Base-by-base conservation (phyloP, 1,139 yeast genomes). In the Pichia sp. region DNA sequence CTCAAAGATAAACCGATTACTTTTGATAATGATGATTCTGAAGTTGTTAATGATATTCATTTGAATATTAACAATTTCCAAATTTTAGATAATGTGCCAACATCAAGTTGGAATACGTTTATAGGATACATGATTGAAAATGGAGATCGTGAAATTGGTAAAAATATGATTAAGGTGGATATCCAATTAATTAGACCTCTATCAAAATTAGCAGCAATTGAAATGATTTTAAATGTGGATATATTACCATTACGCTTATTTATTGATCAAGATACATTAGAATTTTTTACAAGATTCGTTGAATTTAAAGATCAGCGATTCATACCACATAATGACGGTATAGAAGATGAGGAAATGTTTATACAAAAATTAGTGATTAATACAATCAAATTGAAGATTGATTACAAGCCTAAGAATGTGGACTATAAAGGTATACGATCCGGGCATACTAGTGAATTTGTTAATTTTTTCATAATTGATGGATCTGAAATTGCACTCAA, bases 181-280 rank as follows among this genome's bases (percentile, higher is more conserved):
- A 59, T 88, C 42, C 73, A 74, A 26, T 81, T 80, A 42, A 77
- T 85, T 4, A 70, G 88, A 52, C 95, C 96, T 0, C 75, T 79
- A 20, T 72, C 81, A 0, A 64, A 69, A 15, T 60, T 88, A 40
- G 82, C 84, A 13, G 82, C 89, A 2, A 75, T 86, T 0, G 98
- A 94, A 59, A 67, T 84, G 18, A 69, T 80, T 2, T 59, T 87
- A 47, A 68, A 73, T 37, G 70, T 83, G 0, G 39, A 73, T 3
- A 66, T 87, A 0, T 68, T 86, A 34, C 98, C 98, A 0, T 60
- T 92, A 39, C 69, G 96, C 46, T 64, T 94, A 22, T 89, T 88
- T 61, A 80, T 92, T 39, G 98, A 94, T 64, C 98, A 92, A 64
- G 97, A 92, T 59, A 85, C 97, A 0, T 70, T 89, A 25, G 97